Evolutionary conservation across 2,329 filamentous ascomycete genomes (phyloP), one percentile per base, ranked within the genome.

Genomic region (Arachnopeziza araneosa): DNA sequence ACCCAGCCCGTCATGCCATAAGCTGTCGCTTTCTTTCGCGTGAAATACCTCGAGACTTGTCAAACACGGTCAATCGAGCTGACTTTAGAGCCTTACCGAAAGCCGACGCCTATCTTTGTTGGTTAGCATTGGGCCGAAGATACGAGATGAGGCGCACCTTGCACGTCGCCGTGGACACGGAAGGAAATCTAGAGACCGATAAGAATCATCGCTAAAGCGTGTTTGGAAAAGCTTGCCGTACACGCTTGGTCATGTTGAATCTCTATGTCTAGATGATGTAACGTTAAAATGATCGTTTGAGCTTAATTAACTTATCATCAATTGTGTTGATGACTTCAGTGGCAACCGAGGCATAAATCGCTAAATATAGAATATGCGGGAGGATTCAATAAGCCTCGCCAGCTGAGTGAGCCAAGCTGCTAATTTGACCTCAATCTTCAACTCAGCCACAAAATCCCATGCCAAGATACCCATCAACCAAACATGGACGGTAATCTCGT

Each of bases 101-200:
- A 67, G 17, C 61, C 64, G 36, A 68, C 65, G 10, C 65, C 66
- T 68, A 3, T 19, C 14, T 12, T n/a, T 14, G 10, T 50, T 14
- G 10, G 17, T 44, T 14, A 44, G 36, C 36, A 44, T 44, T 19
- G 17, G 2, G 36, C 12, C 17, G 17, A 12, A 19, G 36, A 44
- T 19, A 44, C 36, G 17, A 44, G 49, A 22, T 26, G 36, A 1
- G 17, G 48, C 75, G 63, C 75, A 86, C 88, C 88, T 80, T 91
- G 88, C 14, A 91, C 88, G 49, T 79, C 79, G 57, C 87, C 88
- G 67, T 89, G 84, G 60, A 85, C 87, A 19, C 82, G 75, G 70
- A 87, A 88, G 66, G 83, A 84, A 32, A 86, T 74, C 83, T 87
- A 44, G 36, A 44, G 54, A n/a, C 8, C 17, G 14, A n/a, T 50